Evolutionary conservation across 1,284 basidiomycete genomes (phyloP), one percentile per base, ranked within the genome.

Genomic region (Ganoderma meredithae): DNA sequence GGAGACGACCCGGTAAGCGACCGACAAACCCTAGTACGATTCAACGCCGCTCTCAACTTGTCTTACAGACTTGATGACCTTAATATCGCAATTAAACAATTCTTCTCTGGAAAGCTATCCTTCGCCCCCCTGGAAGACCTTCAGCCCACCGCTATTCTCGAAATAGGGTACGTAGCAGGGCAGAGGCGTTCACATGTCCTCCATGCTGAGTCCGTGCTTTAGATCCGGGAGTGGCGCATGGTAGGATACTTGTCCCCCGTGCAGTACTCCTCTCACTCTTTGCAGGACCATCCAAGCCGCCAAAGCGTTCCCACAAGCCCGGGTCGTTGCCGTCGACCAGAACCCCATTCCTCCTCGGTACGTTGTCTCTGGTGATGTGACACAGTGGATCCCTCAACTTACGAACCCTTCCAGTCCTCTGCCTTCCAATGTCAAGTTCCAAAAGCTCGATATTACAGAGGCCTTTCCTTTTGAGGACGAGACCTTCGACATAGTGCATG

Each of bases 401-500:
- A 53, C 15, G 13, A 6, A 31, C 15, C 15, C 3, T 15, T 17
- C 52, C 22, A 58, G 55, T 17, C 1, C 33, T 39, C 6, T 58
- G 5, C 55, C 55, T 12, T 8, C 55, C 10, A 58, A 58, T 3
- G 27, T 58, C 3, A 33, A 58, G 55, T 58, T 58, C 36, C 55
- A 58, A 15, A 33, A 58, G 19, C 31, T 58, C 17, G 55, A 58
- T 13, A 58, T 58, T n/a, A 58, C 55, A 7, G 2, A 58, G 13
- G 31, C 31, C 12, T 58, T 58, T 17, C 55, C 55, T n/a, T 58
- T 58, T n/a, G 55, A 58, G 17, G 55, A 33, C 33, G 55, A 58
- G 55, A 36, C 55, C 19, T 58, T 58, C 15, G 55, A 58, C 36
- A 58, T 58, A 15, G 55, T 58, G 9, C 55, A 58, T 17, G 55